A percentile compares a stretch with the other conserved stretches of the same genome.
Evolutionary conservation across 2,329 filamentous ascomycete genomes (phyloP).

Genomic region (Ceratocystis papillata): DNA sequence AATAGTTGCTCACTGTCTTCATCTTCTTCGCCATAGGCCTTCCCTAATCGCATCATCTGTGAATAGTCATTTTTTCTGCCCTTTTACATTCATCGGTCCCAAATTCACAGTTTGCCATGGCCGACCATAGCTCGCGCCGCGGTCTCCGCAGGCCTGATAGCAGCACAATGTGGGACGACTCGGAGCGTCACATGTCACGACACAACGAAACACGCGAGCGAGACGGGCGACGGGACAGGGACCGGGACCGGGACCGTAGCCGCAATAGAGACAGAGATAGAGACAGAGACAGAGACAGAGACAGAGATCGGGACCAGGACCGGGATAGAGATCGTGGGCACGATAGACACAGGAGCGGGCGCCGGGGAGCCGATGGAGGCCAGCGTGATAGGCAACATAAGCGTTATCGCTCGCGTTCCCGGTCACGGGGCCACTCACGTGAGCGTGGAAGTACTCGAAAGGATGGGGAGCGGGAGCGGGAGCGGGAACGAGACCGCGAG

Average conservation of each 20-base stretch:
- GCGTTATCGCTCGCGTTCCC: conserved; percentile 22
- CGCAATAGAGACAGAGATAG: conserved; percentile 29
- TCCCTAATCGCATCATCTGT: background rate
- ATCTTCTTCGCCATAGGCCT: background rate
- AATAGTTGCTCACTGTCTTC: background rate
- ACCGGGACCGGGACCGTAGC: conserved; percentile 29
- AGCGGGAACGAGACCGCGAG: conserved; percentile 26
- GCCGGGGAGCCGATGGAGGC: background rate
- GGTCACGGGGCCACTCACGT: conserved; percentile 20
- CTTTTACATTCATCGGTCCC: background rate
- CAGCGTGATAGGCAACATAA: conserved; percentile 6
- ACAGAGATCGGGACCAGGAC: conserved; percentile 30
- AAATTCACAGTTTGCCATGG: background rate
- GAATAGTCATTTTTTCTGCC: too few species aligned
- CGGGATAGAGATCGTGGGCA: conserved; percentile 30
- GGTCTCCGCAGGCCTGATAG: conserved; percentile 38
- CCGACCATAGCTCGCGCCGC: conserved; percentile 6
- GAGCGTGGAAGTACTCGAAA: conserved; percentile 29
- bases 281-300: conserved; percentile 33
- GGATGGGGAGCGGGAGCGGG: conserved; percentile 25
- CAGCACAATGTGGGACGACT: conserved; percentile 51
- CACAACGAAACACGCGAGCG: conserved; percentile 23
- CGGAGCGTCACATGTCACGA: conserved; percentile 33
- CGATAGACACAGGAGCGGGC: conserved; percentile 26
- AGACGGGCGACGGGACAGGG: conserved; percentile 28